Evolutionary conservation across 768 basidiomycete genomes (phyloP).

Genomic region (Calocybe gangraenosa): DNA sequence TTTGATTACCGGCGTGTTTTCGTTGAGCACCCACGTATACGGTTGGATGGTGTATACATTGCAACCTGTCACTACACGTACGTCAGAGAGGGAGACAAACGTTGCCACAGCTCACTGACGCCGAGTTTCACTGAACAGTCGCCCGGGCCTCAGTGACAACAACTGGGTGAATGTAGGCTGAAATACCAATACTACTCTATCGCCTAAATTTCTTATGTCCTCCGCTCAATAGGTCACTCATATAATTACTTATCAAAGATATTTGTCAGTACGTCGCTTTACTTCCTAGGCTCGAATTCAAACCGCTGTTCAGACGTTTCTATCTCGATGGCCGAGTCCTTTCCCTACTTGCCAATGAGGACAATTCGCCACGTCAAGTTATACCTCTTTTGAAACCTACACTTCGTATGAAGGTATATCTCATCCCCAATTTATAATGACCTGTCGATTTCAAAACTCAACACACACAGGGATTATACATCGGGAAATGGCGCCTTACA

Average conservation of each 20-base stretch:
- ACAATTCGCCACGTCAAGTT: constrained; percentile 60
- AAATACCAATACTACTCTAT: constrained; percentile 1
- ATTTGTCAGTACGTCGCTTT: constrained; percentile 55
- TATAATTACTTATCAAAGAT: constrained; percentile 89
- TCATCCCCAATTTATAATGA: background rate
- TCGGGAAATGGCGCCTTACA: constrained; percentile 70
- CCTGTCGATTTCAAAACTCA: background rate
- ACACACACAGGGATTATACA: constrained; percentile 59
- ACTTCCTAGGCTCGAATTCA: background rate
- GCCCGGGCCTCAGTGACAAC: constrained; percentile 68
- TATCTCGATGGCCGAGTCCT: constrained; percentile 84
- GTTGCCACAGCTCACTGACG: background rate
- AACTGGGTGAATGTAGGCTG: constrained; percentile 80
- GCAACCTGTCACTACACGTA: constrained; percentile 87
- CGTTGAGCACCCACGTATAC: constrained; percentile 81
- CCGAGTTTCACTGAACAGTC: constrained; percentile 1
- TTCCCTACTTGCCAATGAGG: constrained; percentile 82
- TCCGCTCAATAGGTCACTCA: constrained; percentile 59
- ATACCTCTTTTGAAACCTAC: constrained; percentile 75
- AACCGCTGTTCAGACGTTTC: constrained; percentile 59
- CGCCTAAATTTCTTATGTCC: constrained; percentile 7
- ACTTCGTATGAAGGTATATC: constrained; percentile 68
- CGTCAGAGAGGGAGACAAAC: constrained; percentile 22
- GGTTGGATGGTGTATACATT: constrained; percentile 88
- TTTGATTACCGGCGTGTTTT: constrained; percentile 72